Conservation (phyloP, 306 rosid genomes). For the Vicia faba region DNA sequence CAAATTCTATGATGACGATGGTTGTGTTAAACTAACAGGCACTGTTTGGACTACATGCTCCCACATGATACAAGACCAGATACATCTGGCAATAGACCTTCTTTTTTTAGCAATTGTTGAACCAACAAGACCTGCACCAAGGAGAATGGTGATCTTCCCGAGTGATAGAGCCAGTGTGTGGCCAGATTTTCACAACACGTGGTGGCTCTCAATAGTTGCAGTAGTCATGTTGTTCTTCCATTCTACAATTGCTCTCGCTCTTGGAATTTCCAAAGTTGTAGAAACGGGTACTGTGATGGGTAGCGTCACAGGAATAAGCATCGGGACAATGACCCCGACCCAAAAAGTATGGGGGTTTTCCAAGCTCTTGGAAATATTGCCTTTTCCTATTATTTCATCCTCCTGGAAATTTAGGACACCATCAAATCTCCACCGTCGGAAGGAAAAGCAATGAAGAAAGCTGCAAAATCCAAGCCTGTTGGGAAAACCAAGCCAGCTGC, state of each 20-base stretch:
- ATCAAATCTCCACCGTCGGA: slow-evolving; percentile 76
- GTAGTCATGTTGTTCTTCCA: slow-evolving; percentile 60
- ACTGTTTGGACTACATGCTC: slow-evolving; percentile 63
- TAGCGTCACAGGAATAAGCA: slow-evolving; percentile 50
- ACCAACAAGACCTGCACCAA: too few relatives aligned
- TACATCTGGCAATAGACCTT: too few relatives aligned
- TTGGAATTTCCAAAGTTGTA: slow-evolving; percentile 54
- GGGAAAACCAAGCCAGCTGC: too few relatives aligned
- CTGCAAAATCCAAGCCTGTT: too few relatives aligned
- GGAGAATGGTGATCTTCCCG: too few relatives aligned
- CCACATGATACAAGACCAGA: slow-evolving; percentile 65
- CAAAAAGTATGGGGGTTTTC: slow-evolving; percentile 55
- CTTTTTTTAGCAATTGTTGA: too few relatives aligned
- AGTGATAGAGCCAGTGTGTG: too few relatives aligned
- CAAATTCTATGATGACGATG: slow-evolving; percentile 49
- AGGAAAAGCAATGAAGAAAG: slow-evolving; percentile 72
- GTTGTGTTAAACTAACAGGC: slow-evolving; percentile 53
- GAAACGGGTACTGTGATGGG: slow-evolving; percentile 54
- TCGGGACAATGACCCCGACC: slow-evolving; percentile 44
- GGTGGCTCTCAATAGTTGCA: slow-evolving; percentile 70
- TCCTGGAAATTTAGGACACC: slow-evolving; percentile 78
- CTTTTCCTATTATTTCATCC: slow-evolving; percentile 57
- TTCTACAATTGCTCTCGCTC: slow-evolving; percentile 54
- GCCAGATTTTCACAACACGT: slow-evolving; percentile 58
- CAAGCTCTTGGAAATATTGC: slow-evolving; percentile 71